A percentile compares a stretch with the other conserved stretches of the same genome.
phyloP scores from a whole-genome alignment of 768 basidiomycete genomes.

The Epithele typhae region DNA sequence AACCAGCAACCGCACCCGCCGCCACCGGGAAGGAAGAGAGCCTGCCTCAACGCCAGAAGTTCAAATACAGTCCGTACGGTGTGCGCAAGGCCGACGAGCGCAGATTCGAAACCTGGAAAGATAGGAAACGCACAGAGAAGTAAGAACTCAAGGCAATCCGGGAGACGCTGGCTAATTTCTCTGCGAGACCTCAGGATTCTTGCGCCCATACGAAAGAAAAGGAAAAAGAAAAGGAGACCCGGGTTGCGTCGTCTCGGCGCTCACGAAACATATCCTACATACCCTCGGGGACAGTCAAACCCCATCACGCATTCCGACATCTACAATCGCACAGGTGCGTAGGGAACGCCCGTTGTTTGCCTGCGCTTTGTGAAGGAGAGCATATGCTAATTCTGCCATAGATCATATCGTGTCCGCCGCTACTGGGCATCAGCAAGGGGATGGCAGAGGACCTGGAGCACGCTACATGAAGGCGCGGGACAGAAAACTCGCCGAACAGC shows the following conservation, averaged over 20 bases:
- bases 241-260: no score
- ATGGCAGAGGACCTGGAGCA: slow-evolving; percentile 19
- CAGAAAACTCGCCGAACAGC: slow-evolving; percentile 25
- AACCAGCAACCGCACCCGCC: slow-evolving; percentile 15
- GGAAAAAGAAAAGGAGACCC: no score
- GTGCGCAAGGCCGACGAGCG: slow-evolving; percentile 20
- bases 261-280: slow-evolving; percentile 57
- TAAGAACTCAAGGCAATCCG: background rate
- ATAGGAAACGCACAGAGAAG: slow-evolving; percentile 22
- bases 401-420: slow-evolving; percentile 59
- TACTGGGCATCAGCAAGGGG: slow-evolving; percentile 36
- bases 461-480: slow-evolving; percentile 19
- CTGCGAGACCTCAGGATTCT: slow-evolving; percentile 20
- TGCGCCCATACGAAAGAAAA: no score
- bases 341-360: background rate
- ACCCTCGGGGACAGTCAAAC: slow-evolving; percentile 64
- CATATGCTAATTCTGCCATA: slow-evolving; percentile 22
- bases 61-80: slow-evolving; percentile 28
- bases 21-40: slow-evolving; percentile 8
- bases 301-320: slow-evolving; percentile 77
- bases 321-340: slow-evolving; percentile 53
- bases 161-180: no score
- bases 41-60: slow-evolving; percentile 17
- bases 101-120: slow-evolving; percentile 24
- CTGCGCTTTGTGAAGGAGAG: background rate